Evolutionary conservation across 2,329 filamentous ascomycete genomes (phyloP), one percentile per base, ranked within the genome.

Genomic region (Xylaria multiplex): DNA sequence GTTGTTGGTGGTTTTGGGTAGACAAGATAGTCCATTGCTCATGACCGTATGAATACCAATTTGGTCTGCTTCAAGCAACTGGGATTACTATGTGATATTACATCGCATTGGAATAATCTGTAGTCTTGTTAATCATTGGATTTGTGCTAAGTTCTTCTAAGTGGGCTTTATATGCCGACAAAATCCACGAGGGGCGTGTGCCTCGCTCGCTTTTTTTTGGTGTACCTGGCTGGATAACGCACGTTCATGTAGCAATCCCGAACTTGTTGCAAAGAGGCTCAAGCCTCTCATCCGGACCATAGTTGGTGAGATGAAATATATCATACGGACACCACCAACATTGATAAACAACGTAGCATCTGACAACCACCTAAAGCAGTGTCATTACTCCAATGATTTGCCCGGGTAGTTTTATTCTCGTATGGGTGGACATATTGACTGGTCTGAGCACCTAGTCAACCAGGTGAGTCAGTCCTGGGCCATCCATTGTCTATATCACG

Each of bases 401-500:
- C 22, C 19, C 37, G 6, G 46, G 37, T 32, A 8, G 60, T 37
- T 27, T 27, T 35, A 14, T 27, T 59, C 24, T 19, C 19, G 22
- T n/a, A 14, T 50, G 30, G 24, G 42, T 42, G 52, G 22, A 57
- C 27, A 22, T 46, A 40, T 32, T 32, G 30, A 40, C 55, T 52
- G 27, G 57, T 27, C 45, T 27, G 16, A 56, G 24, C 53, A 27
- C 27, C 13, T 50, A 52, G 42, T 50, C 37, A 27, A 53, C 16
- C 14, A 16, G 13, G 19, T 43, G 64, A 64, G 56, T 66, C 55
- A 60, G 50, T 56, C 37, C 46, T 32, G 37, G 50, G 55, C 30
- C 14, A 52, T 13, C 32, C n/a, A 42, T 49, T 7, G 9, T 27
- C 43, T 37, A 32, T 48, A 57, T 43, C 35, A 37, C 45, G 46